A percentile compares a stretch with the other conserved stretches of the same genome.
These are phyloP conservation scores for Coemansia sp. DNA, from an alignment of 371 early-diverging fungal genomes.

Conservation along the genomic window DNA sequence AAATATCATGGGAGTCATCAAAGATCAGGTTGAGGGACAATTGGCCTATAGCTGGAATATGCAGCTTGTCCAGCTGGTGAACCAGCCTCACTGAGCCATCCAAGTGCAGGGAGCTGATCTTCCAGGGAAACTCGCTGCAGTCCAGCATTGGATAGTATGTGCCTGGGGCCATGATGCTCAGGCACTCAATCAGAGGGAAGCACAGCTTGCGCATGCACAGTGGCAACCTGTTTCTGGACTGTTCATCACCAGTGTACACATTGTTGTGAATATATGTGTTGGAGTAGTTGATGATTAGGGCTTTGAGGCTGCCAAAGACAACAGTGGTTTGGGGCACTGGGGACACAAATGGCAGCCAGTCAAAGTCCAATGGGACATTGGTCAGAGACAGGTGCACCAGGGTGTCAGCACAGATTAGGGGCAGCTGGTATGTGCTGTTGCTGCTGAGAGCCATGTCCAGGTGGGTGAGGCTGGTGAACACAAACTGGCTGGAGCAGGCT, in stretches of 20 bases:
- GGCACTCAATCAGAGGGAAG: not conserved
- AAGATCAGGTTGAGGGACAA: slow-evolving; percentile 1
- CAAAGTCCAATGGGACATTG: slow-evolving; percentile 1
- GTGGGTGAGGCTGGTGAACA: not conserved
- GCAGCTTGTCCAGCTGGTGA: not conserved
- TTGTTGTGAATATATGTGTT: not conserved
- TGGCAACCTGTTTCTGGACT: too few relatives aligned
- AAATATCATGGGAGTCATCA: not conserved
- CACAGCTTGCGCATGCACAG: not conserved
- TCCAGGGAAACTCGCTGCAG: not conserved
- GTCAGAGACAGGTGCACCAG: not conserved
- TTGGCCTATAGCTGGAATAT: not conserved
- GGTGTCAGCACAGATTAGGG: not conserved
- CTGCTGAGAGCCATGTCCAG: not conserved
- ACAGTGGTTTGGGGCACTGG: not conserved
- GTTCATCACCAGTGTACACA: too few relatives aligned
- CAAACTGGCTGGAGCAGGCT: not conserved
- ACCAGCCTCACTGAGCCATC: not conserved
- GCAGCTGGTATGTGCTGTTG: not conserved
- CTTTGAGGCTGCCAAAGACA: not conserved
- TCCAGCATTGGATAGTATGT: not conserved
- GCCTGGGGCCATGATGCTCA: not conserved
- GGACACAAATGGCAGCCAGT: slow-evolving; percentile 3
- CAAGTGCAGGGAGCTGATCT: not conserved
- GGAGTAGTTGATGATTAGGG: not conserved